Percentiles rank a stretch among this genome's conserved stretches.
These are phyloP conservation scores for Scalesia atractyloides DNA, from an alignment of 129 eudicot species.

Conservation along the genomic window DNA sequence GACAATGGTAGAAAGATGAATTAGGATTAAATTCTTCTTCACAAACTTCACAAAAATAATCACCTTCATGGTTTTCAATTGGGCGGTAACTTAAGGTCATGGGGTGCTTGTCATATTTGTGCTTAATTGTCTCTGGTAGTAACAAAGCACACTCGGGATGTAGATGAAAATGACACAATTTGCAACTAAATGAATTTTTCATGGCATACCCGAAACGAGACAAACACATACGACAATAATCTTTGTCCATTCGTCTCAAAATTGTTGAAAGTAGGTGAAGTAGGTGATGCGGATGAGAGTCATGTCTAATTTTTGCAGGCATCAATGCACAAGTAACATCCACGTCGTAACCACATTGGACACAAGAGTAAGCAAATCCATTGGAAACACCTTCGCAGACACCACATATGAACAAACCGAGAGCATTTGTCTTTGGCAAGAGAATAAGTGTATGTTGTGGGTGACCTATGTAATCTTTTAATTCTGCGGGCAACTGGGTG, in stretches of 20 bases:
- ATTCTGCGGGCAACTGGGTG: not conserved
- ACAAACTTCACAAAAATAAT: slow-evolving; percentile 25
- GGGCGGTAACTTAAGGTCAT: not conserved
- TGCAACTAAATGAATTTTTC: not conserved
- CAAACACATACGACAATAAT: not conserved
- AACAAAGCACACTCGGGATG: not conserved
- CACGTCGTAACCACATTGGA: too few relatives aligned
- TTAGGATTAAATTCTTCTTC: slow-evolving; percentile 21
- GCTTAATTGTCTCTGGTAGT: not conserved
- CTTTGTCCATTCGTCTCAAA: not conserved
- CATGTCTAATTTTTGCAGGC: too few relatives aligned
- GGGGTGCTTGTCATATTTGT: slow-evolving; percentile 1
- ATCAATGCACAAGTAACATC: too few relatives aligned
- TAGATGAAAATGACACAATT: not conserved
- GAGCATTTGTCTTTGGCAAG: not conserved
- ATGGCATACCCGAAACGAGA: not conserved
- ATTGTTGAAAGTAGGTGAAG: not conserved
- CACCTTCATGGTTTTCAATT: slow-evolving; percentile 14
- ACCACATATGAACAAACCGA: not conserved
- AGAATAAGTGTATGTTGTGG: not conserved
- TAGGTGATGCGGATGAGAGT: not conserved
- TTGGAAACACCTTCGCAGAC: not conserved
- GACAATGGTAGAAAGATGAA: slow-evolving; percentile 19
- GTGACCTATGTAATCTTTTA: not conserved
- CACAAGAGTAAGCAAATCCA: too few relatives aligned